Conservation (phyloP, 192 early-diverging fungal species). For the Linnemannia schmuckeri region DNA sequence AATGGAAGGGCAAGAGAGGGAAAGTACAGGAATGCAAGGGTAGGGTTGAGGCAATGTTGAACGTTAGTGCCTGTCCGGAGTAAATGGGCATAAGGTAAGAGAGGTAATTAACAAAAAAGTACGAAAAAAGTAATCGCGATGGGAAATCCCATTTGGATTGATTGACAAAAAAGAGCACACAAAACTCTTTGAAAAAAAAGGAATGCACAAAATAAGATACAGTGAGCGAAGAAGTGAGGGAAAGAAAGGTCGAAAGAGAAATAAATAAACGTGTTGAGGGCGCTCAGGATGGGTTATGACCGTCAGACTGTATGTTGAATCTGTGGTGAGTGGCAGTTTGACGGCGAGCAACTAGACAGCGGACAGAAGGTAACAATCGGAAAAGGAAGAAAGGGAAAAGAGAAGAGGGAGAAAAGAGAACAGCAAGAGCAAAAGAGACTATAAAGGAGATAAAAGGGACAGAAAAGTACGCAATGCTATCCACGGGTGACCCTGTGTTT, state of each 20-base stretch:
- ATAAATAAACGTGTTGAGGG: not conserved
- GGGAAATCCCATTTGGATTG: not conserved
- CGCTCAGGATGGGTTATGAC: not conserved
- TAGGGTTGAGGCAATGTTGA: not conserved
- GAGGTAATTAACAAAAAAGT: not conserved
- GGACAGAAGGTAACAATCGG: constrained; percentile 6
- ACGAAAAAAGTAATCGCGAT: not conserved
- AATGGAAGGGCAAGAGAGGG: not conserved
- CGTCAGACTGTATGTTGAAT: too few relatives aligned
- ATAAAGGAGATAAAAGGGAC: not conserved
- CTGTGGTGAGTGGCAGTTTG: too few relatives aligned
- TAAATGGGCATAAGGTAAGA: not conserved
- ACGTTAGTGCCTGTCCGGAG: not conserved
- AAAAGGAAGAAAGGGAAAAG: not conserved
- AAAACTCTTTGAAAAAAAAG: not conserved
- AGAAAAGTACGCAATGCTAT: not conserved
- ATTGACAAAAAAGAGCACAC: not conserved
- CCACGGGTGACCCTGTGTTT: not conserved
- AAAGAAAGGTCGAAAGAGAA: constrained; percentile 3
- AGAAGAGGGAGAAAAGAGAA: not conserved
- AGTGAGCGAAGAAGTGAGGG: not conserved
- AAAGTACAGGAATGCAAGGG: not conserved
- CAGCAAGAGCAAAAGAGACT: not conserved
- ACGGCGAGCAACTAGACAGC: not conserved
- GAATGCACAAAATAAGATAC: not conserved